Percentiles rank a stretch among this genome's conserved stretches.
These are phyloP conservation scores for Phalaenopsis aphrodite DNA, from an alignment of 106 monocot species.

Conservation along the genomic window DNA sequence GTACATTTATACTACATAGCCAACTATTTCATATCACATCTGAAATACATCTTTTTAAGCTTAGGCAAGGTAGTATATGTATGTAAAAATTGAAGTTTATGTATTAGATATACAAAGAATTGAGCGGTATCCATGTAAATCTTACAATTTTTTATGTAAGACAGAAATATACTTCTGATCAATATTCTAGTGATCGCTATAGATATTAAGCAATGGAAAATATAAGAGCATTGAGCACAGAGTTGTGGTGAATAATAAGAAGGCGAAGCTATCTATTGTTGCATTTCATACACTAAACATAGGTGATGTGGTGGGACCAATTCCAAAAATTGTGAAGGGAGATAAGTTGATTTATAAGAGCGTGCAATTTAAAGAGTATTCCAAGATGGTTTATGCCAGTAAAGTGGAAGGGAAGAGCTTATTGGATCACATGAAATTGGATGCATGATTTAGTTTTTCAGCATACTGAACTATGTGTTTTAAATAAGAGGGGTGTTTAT, in stretches of 20 bases:
- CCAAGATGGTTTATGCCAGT: constrained; percentile 4
- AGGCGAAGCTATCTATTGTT: constrained; percentile 13
- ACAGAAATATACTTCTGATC: too few species aligned
- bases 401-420: constrained; percentile 29
- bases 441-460: neutral
- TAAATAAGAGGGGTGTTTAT: too few species aligned
- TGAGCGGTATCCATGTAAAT: too few species aligned
- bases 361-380: constrained; percentile 12
- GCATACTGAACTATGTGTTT: too few species aligned
- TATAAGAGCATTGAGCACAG: constrained; percentile 31
- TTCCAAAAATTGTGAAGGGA: constrained; percentile 6
- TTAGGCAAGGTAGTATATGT: too few species aligned
- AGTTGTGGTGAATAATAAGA: constrained; percentile 13
- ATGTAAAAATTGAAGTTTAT: too few species aligned
- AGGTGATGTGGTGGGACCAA: constrained; percentile 8
- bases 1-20: too few species aligned
- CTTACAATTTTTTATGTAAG: too few species aligned
- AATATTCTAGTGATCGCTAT: neutral
- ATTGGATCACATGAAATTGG: constrained; percentile 9
- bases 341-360: constrained; percentile 5
- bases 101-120: too few species aligned
- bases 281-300: constrained; percentile 7
- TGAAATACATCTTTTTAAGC: too few species aligned
- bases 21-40: too few species aligned
- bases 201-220: constrained; percentile 21